Evolutionary conservation across 2,329 filamentous ascomycete species (phyloP), one percentile per base, ranked within the genome.

Genomic region (Aspergillus sp.): DNA sequence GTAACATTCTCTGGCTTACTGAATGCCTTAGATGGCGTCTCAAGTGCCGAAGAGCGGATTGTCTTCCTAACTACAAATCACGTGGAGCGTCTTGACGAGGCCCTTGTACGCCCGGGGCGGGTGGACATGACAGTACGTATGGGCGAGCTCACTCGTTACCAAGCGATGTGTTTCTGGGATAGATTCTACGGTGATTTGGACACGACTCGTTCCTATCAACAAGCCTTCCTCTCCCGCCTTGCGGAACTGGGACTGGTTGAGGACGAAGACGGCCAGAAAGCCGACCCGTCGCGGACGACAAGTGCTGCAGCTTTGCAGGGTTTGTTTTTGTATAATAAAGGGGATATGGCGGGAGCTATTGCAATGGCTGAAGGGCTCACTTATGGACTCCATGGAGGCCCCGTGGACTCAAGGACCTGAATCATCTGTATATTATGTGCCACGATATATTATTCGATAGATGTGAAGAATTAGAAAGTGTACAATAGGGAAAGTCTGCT

Each of bases 1-100:
- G 93, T 97, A 22, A 99, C 95, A 0, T 98, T 97, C 68, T 98
- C 93, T 0, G 93, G 93, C 0, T 78, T 98, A 18, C 79, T 98
- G 38, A 93, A 93, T 67, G 89, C 90, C 0, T 75, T 93, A 13
- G 95, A 99, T 62, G 95, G 95, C 1, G 86, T 98, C n/a, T 92
- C 92, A 6, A 96, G 93, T 51, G 91, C 92, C 12, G 95, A 98
- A 72, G 93, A 98, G 78, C 85, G 95, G 53, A 90, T 99, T 61
- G 87, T 96, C 1, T 96, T 99, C 74, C 81, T 96, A 61, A 99
- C 95, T 2, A 96, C 93, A 18, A 99, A 99, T 69, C 91, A 97
- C 69, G 86, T 96, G 38, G 92, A 97, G 64, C 84, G 91, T 41
- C 83, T 98, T 2, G 92, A 97, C 68, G 89, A 91, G 59, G 95